Percentiles rank a stretch among this genome's conserved stretches.
Evolutionary conservation across 352 stramenopile species (phyloP).

Genomic region (Globisporangium iwayamae): DNA sequence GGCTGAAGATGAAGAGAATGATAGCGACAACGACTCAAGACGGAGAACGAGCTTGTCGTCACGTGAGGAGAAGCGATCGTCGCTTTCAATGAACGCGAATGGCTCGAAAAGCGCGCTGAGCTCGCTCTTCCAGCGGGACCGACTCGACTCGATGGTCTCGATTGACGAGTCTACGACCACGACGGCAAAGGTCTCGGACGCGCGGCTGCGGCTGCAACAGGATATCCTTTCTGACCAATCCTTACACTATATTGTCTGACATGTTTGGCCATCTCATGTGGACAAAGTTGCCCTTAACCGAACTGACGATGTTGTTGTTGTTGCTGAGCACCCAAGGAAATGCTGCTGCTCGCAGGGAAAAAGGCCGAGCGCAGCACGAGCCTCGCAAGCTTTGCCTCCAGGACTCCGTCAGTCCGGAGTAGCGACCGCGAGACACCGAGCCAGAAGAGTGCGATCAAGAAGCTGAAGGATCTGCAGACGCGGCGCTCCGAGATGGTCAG

Average conservation of each 20-base stretch:
- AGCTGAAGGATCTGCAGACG: constrained; percentile 67
- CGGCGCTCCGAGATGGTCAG: constrained; percentile 72
- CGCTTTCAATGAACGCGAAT: background rate
- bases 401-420: constrained; percentile 11
- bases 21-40: background rate
- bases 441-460: constrained; percentile 58
- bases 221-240: constrained; percentile 25
- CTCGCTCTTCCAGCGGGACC: constrained; percentile 32
- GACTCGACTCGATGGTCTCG: constrained; percentile 19
- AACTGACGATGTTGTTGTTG: background rate
- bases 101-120: constrained; percentile 20
- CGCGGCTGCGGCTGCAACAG: constrained; percentile 60
- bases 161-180: constrained; percentile 12
- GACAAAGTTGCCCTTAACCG: constrained; percentile 12
- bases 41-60: background rate
- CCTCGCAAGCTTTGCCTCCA: constrained; percentile 29
- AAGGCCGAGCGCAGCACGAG: constrained; percentile 37
- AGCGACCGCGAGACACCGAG: constrained; percentile 62
- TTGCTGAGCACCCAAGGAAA: constrained; percentile 41
- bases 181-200: constrained; percentile 49
- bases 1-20: background rate
- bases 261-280: background rate
- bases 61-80: background rate
- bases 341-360: constrained; percentile 64
- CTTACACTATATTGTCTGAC: background rate